Conservation (phyloP, 2,329 filamentous ascomycete genomes). For the Aquanectria penicillioides region DNA sequence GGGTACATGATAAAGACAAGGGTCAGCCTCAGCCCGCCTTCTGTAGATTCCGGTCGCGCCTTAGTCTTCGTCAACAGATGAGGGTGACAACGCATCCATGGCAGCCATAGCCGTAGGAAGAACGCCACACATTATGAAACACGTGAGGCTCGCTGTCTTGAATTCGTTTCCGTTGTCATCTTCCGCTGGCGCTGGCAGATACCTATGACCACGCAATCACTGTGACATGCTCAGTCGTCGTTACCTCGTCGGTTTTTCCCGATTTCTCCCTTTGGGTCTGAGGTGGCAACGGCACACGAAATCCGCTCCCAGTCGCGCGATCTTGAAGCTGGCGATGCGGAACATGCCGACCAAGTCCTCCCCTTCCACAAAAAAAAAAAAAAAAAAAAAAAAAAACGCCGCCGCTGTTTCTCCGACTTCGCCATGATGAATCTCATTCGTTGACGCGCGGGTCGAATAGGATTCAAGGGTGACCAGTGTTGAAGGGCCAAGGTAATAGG, state of each 20-base stretch:
- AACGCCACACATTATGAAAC: neutral
- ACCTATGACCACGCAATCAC: conserved; percentile 2
- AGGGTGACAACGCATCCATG: neutral
- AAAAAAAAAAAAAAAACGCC: neutral
- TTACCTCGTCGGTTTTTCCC: neutral
- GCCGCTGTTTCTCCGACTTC: neutral
- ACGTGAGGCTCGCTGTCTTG: conserved; percentile 8
- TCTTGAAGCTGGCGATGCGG: neutral
- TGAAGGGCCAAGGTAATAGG: neutral
- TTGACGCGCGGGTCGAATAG: neutral
- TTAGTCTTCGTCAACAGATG: conserved; percentile 1
- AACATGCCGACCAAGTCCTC: neutral
- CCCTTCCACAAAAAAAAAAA: no score
- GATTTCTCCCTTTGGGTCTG: conserved; percentile 1
- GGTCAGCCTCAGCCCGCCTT: conserved; percentile 9
- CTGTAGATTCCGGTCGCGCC: conserved; percentile 2
- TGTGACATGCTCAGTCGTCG: neutral
- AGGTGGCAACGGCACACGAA: conserved; percentile 10
- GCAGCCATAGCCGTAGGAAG: neutral
- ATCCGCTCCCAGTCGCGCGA: neutral
- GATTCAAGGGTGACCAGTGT: neutral
- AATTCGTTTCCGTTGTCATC: neutral
- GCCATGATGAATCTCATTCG: neutral
- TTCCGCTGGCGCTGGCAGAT: neutral
- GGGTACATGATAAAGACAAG: conserved; percentile 10